These are phyloP conservation scores for Uncinocarpus reesii DNA, from an alignment of 2,329 filamentous ascomycete genomes.

Conservation along the genomic window DNA sequence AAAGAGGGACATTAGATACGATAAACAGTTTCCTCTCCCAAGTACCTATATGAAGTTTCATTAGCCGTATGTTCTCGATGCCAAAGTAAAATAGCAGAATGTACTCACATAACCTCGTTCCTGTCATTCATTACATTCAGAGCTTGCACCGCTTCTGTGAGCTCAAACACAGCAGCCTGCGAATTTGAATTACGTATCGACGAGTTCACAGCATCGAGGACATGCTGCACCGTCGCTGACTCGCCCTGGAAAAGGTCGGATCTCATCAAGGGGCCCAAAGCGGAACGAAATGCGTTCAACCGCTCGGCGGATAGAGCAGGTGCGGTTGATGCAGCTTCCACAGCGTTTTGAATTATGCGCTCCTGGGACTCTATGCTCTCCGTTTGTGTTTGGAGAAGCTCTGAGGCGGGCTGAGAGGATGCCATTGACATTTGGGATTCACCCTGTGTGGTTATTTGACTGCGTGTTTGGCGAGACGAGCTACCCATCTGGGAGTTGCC, in stretches of 20 bases:
- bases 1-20: slow-evolving; percentile 46
- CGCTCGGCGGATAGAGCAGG: slow-evolving; percentile 52
- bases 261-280: slow-evolving; percentile 73
- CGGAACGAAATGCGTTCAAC: slow-evolving; percentile 63
- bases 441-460: slow-evolving; percentile 30
- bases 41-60: slow-evolving; percentile 28
- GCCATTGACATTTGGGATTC: slow-evolving; percentile 58
- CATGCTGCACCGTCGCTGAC: slow-evolving; percentile 60
- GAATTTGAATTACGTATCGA: slow-evolving; percentile 48
- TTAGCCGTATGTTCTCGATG: slow-evolving; percentile 10
- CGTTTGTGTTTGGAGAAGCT: slow-evolving; percentile 49
- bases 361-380: slow-evolving; percentile 18
- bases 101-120: slow-evolving; percentile 84
- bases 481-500: slow-evolving; percentile 24
- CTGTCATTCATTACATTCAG: slow-evolving; percentile 67
- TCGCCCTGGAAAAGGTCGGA: slow-evolving; percentile 73
- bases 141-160: slow-evolving; percentile 63
- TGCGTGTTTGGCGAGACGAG: slow-evolving; percentile 33
- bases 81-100: slow-evolving; percentile 7
- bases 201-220: slow-evolving; percentile 70
- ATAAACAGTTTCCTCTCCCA: slow-evolving; percentile 55
- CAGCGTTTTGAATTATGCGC: slow-evolving; percentile 1
- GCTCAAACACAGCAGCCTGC: no score
- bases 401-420: slow-evolving; percentile 68
- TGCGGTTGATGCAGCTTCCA: slow-evolving; percentile 28